These are phyloP conservation scores for Aspergillus intermedius DNA, from an alignment of 2,329 filamentous ascomycete species.

Conservation along the genomic window DNA sequence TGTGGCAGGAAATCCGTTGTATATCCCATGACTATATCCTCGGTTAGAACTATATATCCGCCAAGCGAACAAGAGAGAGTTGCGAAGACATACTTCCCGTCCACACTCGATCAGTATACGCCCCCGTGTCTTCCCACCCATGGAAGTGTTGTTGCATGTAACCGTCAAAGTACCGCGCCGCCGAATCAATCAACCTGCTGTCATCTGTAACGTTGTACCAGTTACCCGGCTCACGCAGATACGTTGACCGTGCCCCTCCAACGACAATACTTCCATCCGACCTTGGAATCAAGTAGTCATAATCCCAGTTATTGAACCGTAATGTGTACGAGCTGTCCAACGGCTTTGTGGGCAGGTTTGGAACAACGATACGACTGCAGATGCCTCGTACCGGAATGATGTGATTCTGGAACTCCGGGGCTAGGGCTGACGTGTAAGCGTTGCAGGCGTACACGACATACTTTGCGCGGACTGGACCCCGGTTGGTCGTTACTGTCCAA, in stretches of 20 bases:
- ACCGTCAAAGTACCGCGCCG: conserved; percentile 33
- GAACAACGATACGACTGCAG: conserved; percentile 28
- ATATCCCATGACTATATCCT: conserved; percentile 43
- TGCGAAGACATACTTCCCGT: conserved; percentile 25
- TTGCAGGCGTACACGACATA: conserved; percentile 75
- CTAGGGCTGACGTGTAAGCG: conserved; percentile 70
- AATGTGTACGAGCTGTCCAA: conserved; percentile 53
- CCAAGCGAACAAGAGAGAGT: no score
- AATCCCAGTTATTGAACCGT: conserved; percentile 51
- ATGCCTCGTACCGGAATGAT: conserved; percentile 68
- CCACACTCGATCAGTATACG: conserved; percentile 28
- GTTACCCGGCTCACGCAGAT: conserved; percentile 20
- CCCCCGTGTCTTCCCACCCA: conserved; percentile 30
- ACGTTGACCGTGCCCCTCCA: conserved; percentile 52
- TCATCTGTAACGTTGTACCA: conserved; percentile 47
- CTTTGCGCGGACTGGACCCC: conserved; percentile 59
- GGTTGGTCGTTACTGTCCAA: conserved; percentile 61
- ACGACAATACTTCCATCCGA: conserved; percentile 53
- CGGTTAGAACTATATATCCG: no score
- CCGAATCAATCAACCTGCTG: conserved; percentile 42
- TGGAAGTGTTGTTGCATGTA: conserved; percentile 34
- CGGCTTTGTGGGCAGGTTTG: conserved; percentile 13
- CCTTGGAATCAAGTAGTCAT: conserved; percentile 61
- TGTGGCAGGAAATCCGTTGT: conserved; percentile 47
- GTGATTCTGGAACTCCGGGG: conserved; percentile 62